Evolutionary conservation across 805 yeast species (phyloP), one percentile per base, ranked within the genome.

Genomic region (Candida cerambycidarum): DNA sequence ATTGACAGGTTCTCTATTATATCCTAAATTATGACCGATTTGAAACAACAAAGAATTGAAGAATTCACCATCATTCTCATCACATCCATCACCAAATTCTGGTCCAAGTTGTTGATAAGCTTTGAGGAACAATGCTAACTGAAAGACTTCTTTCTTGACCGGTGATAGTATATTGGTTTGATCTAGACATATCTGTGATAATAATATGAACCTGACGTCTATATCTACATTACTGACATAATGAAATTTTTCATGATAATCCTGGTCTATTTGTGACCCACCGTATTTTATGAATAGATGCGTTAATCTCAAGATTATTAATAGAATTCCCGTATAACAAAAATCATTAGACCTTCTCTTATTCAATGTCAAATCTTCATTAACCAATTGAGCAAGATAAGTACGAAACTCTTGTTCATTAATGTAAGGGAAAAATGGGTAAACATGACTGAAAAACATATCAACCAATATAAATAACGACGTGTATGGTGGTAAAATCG

Each of bases 21-120:
- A 55, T 0, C 89, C 90, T 48, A 83, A 70, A 31, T 82, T 72
- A 41, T 77, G 70, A 0, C 83, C 86, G 82, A 82, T 79, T 51
- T 82, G 87, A n/a, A 80, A 61, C 19, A 81, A 63, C 61, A 79
- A 69, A 1, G 82, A 79, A n/a, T 75, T 57, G 40, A 76, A 71
- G 5, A 79, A 72, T 50, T 74, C 80, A 3, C 80, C 71, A 35
- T 77, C 79, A 36, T 80, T 82, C 41, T 78, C 82, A 52, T 78
- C 85, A 4, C 67, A 62, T 1, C 75, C 71, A 51, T 78, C 82
- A 27, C 83, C 83, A 53, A 76, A 79, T 45, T 73, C 79, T 0
- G 82, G 81, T 0, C 79, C 64, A 38, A 56, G 62, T 24, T 59
- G 65, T 47, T 62, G 76, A 56, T 80, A 81, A 15, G 74, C 58